phyloP scores from a whole-genome alignment of 1,139 yeast species.

The Taphrina pruni region DNA sequence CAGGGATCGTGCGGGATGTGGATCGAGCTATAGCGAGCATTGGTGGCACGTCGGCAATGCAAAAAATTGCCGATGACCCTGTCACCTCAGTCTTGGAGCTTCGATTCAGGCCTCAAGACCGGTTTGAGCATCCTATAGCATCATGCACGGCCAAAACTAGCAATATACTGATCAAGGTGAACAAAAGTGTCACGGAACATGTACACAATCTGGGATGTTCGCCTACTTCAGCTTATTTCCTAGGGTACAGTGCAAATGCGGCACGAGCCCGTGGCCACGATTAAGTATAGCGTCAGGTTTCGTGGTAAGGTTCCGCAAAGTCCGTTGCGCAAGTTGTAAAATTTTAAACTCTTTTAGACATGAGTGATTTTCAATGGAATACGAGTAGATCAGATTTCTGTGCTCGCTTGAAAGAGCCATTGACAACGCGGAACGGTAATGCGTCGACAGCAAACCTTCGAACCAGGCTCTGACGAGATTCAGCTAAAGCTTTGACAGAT shows the following conservation, averaged over 20 bases:
- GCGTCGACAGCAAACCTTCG: neutral
- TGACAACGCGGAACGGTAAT: constrained; percentile 55
- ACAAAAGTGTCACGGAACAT: neutral
- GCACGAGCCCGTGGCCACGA: constrained; percentile 58
- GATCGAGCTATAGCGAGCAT: constrained; percentile 63
- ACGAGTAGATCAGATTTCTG: constrained; percentile 65
- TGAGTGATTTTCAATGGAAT: constrained; percentile 84
- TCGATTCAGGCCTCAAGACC: constrained; percentile 66
- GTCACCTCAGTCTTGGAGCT: constrained; percentile 60
- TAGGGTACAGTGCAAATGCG: constrained; percentile 43
- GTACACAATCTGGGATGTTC: neutral
- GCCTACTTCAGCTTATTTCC: neutral
- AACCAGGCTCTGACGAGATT: neutral
- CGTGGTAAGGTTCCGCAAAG: constrained; percentile 51
- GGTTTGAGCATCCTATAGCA: constrained; percentile 81
- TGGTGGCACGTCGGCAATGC: constrained; percentile 40
- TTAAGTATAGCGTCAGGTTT: constrained; percentile 75
- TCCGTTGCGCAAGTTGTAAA: neutral
- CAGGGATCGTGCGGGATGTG: constrained; percentile 69
- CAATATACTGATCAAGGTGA: constrained; percentile 50
- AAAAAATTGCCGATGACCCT: constrained; percentile 27
- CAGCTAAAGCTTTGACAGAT: constrained; percentile 9
- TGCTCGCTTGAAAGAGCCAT: constrained; percentile 54
- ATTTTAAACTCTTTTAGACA: constrained; percentile 53
- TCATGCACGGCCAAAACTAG: constrained; percentile 53